These are phyloP conservation scores for Chrysopogon serrulatus DNA, from an alignment of 176 grass and related monocot species.

Conservation along the genomic window DNA sequence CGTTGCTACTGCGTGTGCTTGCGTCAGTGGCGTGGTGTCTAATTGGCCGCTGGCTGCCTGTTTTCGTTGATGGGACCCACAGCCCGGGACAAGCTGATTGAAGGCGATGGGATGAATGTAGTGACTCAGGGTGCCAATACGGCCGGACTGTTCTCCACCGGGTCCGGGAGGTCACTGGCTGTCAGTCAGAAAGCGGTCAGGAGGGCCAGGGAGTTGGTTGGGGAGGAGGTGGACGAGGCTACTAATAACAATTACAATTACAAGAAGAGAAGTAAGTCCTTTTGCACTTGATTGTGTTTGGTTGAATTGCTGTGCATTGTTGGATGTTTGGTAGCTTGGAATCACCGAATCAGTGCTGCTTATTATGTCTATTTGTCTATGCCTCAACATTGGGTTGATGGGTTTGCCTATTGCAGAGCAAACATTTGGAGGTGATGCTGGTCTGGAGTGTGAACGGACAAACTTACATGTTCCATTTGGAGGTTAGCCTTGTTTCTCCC, in stretches of 20 bases:
- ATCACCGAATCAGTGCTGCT: no score
- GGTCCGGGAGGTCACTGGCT: constrained; percentile 9
- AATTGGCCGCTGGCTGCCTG: not conserved
- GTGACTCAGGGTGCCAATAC: not conserved
- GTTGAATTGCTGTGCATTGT: no score
- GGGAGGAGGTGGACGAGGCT: not conserved
- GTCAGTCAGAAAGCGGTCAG: constrained; percentile 8
- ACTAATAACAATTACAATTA: not conserved
- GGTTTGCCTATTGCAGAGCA: not conserved
- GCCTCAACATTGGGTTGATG: no score
- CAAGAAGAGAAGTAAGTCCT: constrained; percentile 13
- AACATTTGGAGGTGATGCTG: no score
- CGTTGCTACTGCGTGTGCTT: no score
- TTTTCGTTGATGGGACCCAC: not conserved
- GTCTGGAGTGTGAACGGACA: not conserved
- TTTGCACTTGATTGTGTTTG: not conserved
- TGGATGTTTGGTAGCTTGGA: no score
- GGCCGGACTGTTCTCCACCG: constrained; percentile 16
- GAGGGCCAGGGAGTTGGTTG: constrained; percentile 23
- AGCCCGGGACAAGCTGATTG: constrained; percentile 1
- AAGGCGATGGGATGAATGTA: not conserved
- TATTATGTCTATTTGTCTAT: no score
- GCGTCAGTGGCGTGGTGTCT: not conserved
- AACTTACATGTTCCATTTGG: not conserved
- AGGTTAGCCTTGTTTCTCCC: constrained; percentile 26